phyloP scores from a whole-genome alignment of 768 basidiomycete species.

The Dioszegia aurantiaca region DNA sequence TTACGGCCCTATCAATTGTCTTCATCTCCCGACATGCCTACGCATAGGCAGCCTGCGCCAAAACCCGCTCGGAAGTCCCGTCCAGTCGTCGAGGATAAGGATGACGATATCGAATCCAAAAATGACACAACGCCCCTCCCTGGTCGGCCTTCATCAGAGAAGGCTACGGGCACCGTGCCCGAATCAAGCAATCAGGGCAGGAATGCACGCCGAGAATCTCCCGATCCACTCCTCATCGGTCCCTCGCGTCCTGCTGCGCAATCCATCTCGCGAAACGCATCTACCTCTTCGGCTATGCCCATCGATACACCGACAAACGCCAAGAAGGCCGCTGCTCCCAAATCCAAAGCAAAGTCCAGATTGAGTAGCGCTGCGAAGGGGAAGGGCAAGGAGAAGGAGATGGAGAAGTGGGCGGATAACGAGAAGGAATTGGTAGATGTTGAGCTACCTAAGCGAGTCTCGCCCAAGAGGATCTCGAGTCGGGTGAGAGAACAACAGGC shows the following conservation, averaged over 20 bases:
- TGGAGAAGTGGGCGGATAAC: slow-evolving; percentile 1
- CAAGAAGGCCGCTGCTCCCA: slow-evolving; percentile 6
- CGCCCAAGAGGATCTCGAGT: slow-evolving; percentile 16
- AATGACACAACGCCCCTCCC: not conserved
- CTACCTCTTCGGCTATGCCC: not conserved
- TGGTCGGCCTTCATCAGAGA: too few relatives aligned
- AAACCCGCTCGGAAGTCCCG: slow-evolving; percentile 1
- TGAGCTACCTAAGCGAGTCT: not conserved
- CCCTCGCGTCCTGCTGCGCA: not conserved
- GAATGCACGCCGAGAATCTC: not conserved
- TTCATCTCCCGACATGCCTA: slow-evolving; percentile 3
- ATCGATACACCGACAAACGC: not conserved
- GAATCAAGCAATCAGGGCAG: too few relatives aligned
- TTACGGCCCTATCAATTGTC: not conserved
- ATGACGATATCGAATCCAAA: not conserved
- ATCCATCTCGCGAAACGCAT: not conserved
- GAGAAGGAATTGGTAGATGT: not conserved
- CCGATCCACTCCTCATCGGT: slow-evolving; percentile 8
- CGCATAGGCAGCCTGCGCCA: not conserved
- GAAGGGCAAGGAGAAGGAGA: slow-evolving; percentile 10
- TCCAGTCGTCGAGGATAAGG: not conserved
- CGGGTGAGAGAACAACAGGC: slow-evolving; percentile 22
- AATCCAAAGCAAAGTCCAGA: not conserved
- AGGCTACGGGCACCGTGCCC: too few relatives aligned
- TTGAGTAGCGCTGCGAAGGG: not conserved